phyloP scores from a whole-genome alignment of 768 basidiomycete genomes.

The Mycena indigotica region DNA sequence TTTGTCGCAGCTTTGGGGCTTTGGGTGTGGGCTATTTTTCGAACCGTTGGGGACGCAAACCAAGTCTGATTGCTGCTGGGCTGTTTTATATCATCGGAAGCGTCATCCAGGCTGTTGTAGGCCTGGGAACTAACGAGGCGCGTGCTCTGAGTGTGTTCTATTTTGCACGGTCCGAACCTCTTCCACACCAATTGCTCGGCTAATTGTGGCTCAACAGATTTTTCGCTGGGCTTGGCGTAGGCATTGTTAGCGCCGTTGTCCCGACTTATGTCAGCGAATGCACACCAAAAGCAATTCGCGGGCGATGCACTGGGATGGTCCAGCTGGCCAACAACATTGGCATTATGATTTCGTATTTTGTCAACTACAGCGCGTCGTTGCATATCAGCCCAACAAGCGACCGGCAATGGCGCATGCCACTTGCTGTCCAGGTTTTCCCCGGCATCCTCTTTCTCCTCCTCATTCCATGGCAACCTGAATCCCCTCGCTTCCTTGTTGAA shows the following conservation, averaged over 20 bases:
- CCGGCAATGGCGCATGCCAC: slow-evolving; percentile 56
- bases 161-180: slow-evolving; percentile 13
- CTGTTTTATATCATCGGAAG: slow-evolving; percentile 52
- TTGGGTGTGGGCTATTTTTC: slow-evolving; percentile 44
- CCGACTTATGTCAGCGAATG: slow-evolving; percentile 57
- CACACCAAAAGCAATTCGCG: slow-evolving; percentile 48
- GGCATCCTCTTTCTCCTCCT: slow-evolving; percentile 50
- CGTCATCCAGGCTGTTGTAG: slow-evolving; percentile 47
- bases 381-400: slow-evolving; percentile 35
- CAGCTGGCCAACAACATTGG: slow-evolving; percentile 41
- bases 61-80: slow-evolving; percentile 46
- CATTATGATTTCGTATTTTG: slow-evolving; percentile 39
- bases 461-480: slow-evolving; percentile 55
- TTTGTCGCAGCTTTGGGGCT: slow-evolving; percentile 46
- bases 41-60: slow-evolving; percentile 47
- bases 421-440: slow-evolving; percentile 54
- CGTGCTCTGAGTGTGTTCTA: slow-evolving; percentile 7
- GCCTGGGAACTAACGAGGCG: slow-evolving; percentile 32
- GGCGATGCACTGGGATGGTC: slow-evolving; percentile 50
- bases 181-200: not conserved
- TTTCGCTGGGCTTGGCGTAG: slow-evolving; percentile 63
- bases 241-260: slow-evolving; percentile 51
- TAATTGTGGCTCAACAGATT: slow-evolving; percentile 42
- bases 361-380: slow-evolving; percentile 46
- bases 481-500: slow-evolving; percentile 60